Conservation (phyloP, 352 stramenopile species). For the Phytophthora chlamydospora region DNA sequence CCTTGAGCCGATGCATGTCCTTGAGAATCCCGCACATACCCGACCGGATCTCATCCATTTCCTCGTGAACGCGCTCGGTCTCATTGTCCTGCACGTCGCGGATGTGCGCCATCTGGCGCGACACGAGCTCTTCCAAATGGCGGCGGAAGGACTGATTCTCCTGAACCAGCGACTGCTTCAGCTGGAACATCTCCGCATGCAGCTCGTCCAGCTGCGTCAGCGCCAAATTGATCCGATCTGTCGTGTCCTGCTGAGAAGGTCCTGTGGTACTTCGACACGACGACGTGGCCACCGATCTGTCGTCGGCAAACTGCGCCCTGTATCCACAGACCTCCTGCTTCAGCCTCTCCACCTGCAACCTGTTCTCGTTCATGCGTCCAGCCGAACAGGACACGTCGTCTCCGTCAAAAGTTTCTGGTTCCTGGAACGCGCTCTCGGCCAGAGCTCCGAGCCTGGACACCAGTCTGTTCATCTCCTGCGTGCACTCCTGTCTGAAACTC, state of each 20-base stretch:
- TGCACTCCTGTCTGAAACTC: constrained; percentile 50
- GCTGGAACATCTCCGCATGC: constrained; percentile 55
- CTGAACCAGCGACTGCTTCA: constrained; percentile 56
- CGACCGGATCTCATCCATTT: constrained; percentile 70
- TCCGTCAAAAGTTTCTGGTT: constrained; percentile 11
- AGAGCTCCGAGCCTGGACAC: constrained; percentile 49
- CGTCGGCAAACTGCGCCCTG: constrained; percentile 20
- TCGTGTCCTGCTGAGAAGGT: constrained; percentile 22
- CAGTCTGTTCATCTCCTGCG: constrained; percentile 50
- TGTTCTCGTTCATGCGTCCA: constrained; percentile 19
- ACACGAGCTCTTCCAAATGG: constrained; percentile 57
- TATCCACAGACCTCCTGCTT: constrained; percentile 34
- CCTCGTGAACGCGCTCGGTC: constrained; percentile 54
- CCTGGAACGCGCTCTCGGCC: constrained; percentile 21
- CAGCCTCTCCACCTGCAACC: constrained; percentile 29
- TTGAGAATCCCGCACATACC: constrained; percentile 71
- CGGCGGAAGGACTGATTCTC: constrained; percentile 55
- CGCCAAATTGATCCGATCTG: constrained; percentile 49
- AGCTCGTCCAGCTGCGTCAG: constrained; percentile 53
- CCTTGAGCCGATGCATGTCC: constrained; percentile 72
- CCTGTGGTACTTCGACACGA: constrained; percentile 7
- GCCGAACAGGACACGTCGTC: constrained; percentile 13
- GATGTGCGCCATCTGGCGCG: constrained; percentile 52
- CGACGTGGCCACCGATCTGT: background rate
- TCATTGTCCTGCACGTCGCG: constrained; percentile 61